phyloP scores from a whole-genome alignment of 768 basidiomycete species.

The Lanmaoa rubissima region DNA sequence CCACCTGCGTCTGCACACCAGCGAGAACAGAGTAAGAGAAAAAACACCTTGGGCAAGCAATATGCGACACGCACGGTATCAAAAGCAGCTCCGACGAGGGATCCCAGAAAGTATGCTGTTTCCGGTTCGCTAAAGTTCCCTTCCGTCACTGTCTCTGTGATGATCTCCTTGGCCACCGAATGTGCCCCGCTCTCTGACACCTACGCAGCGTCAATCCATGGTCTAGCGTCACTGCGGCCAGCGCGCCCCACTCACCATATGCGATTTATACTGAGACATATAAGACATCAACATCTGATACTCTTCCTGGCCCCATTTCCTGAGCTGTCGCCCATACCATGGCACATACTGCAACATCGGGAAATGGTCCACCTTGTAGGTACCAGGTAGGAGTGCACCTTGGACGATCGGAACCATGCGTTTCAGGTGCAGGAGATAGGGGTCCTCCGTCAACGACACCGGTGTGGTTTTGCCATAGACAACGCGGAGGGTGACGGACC shows the following conservation, averaged over 20 bases:
- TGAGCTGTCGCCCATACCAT: constrained; percentile 56
- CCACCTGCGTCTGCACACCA: constrained; percentile 26
- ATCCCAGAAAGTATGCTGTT: constrained; percentile 56
- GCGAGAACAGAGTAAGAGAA: neutral
- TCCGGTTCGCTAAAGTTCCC: constrained; percentile 51
- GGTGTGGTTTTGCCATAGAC: constrained; percentile 29
- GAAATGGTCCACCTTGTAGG: constrained; percentile 35
- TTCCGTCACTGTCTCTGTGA: constrained; percentile 44
- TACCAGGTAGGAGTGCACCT: constrained; percentile 31
- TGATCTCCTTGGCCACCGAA: constrained; percentile 53
- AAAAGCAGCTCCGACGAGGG: constrained; percentile 61
- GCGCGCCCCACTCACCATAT: constrained; percentile 34
- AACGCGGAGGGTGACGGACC: constrained; percentile 35
- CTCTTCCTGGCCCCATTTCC: constrained; percentile 53
- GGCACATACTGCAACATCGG: constrained; percentile 44
- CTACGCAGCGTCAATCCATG: constrained; percentile 1
- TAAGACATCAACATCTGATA: constrained; percentile 47
- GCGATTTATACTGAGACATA: constrained; percentile 41
- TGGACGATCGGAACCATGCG: constrained; percentile 31
- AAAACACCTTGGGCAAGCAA: neutral
- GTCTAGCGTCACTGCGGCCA: too few species aligned
- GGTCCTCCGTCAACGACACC: constrained; percentile 15
- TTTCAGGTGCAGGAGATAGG: constrained; percentile 28
- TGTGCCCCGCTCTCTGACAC: constrained; percentile 4
- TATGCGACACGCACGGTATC: constrained; percentile 41